A percentile compares a stretch with the other conserved stretches of the same genome.
Evolutionary conservation across 495 filamentous ascomycete genomes (phyloP).

Genomic region (Neurospora cerealis): DNA sequence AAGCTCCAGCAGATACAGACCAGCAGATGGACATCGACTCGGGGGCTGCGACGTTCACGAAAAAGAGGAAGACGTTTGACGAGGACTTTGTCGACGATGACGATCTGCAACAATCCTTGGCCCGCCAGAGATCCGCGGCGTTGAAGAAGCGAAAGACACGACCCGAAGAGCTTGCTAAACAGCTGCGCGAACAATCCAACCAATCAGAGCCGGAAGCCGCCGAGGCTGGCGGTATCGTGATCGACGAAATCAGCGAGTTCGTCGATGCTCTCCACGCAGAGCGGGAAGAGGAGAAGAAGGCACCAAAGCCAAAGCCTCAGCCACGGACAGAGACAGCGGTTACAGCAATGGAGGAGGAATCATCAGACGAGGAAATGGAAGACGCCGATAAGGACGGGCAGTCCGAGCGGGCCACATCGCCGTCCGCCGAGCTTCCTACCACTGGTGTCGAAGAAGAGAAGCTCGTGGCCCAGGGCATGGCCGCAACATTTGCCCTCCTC

Average conservation of each 20-base stretch:
- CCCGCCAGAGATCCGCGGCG: constrained; percentile 66
- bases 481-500: constrained; percentile 70
- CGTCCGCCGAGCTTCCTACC: constrained; percentile 30
- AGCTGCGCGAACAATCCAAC: constrained; percentile 65
- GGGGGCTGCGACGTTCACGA: constrained; percentile 27
- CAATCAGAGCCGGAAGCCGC: constrained; percentile 33
- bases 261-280: constrained; percentile 66
- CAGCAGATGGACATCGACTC: constrained; percentile 73
- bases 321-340: constrained; percentile 24
- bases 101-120: constrained; percentile 77
- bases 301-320: constrained; percentile 34
- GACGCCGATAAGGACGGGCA: constrained; percentile 57
- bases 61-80: constrained; percentile 57
- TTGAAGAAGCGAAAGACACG: constrained; percentile 77
- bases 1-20: constrained; percentile 32
- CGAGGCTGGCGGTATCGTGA: constrained; percentile 62
- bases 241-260: constrained; percentile 93
- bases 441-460: constrained; percentile 82
- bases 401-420: constrained; percentile 21
- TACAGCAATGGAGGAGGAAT: constrained; percentile 41
- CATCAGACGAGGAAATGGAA: constrained; percentile 42
- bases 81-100: constrained; percentile 81
- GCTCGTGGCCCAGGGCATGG: constrained; percentile 65
- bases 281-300: constrained; percentile 55
- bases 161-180: constrained; percentile 77